Percentiles rank a stretch among this genome's conserved stretches.
Conservation (phyloP, 2,329 filamentous ascomycete species). For the Bipolaris zeicola region DNA sequence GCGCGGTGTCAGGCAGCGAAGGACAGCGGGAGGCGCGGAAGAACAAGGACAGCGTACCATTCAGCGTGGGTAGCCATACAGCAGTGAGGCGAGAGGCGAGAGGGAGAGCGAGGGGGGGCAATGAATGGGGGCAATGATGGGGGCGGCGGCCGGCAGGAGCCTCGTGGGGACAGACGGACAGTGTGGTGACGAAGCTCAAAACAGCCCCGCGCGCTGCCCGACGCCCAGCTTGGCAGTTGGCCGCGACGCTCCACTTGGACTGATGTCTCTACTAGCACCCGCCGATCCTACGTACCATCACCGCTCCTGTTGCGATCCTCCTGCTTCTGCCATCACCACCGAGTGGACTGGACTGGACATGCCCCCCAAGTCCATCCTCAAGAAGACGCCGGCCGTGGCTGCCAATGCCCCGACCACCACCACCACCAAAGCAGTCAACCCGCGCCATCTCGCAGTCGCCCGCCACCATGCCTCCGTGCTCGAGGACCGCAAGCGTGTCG, state of each 20-base stretch:
- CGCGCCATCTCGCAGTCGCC: slow-evolving; percentile 66
- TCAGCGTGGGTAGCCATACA: slow-evolving; percentile 18
- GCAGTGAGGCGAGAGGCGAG: slow-evolving; percentile 8
- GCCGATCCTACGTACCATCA: slow-evolving; percentile 7
- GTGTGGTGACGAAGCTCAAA: slow-evolving; percentile 27
- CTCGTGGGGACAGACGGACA: slow-evolving; percentile 15
- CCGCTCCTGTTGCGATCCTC: too few relatives aligned
- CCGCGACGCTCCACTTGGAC: slow-evolving; percentile 12
- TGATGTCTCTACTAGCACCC: slow-evolving; percentile 4
- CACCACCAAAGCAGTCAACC: slow-evolving; percentile 40
- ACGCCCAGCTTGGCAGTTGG: slow-evolving; percentile 16
- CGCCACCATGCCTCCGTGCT: slow-evolving; percentile 82
- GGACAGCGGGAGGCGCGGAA: slow-evolving; percentile 19
- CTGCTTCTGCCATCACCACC: too few relatives aligned
- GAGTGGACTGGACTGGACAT: slow-evolving; percentile 21
- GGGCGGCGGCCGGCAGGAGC: slow-evolving; percentile 18
- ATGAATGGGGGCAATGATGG: slow-evolving; percentile 6
- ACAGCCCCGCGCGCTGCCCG: slow-evolving; percentile 23
- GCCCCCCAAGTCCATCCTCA: slow-evolving; percentile 55
- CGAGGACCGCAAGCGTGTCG: slow-evolving; percentile 79
- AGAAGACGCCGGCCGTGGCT: slow-evolving; percentile 26
- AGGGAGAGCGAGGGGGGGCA: slow-evolving; percentile 13
- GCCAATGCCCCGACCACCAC: slow-evolving; percentile 16
- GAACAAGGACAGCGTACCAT: slow-evolving; percentile 4
- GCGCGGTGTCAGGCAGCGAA: slow-evolving; percentile 20